Base-by-base conservation (phyloP, 257 asterid species). In the Petunia axillaris region DNA sequence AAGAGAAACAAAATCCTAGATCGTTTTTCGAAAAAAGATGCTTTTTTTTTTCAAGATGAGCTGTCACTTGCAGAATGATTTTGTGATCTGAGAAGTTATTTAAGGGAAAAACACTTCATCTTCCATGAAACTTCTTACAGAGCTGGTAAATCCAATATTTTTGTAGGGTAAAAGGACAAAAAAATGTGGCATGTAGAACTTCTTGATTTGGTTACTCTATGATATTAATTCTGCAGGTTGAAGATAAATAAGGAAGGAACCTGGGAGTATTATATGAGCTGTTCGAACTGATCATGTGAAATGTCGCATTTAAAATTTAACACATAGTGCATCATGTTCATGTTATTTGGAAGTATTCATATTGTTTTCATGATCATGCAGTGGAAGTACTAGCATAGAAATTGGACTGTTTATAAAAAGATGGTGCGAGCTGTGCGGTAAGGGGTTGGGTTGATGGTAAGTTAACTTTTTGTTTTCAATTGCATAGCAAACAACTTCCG, bases 101-200 rank as follows among this genome's bases (percentile, higher is more conserved):
- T 36, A 1, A 11, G 16, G 62, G 7, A 38, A 13, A 43, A 15
- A 14, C 2, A 4, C 46, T 16, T 75, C 25, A 75, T 25, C 68
- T 81, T 81, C 77, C 70, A 3, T 25, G 84, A 64, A 81, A 40
- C 71, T 81, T 81, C 77, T 3, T 38, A 3, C 8, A 8, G 44
- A n/a, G 76, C 36, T 80, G 71, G 16, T 37, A 44, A 10, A 58
- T 44, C 25, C 25, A 44, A 25, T 35, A 15, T 52, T 11, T 11
- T 43, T 44, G 46, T 16, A 16, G 41, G n/a, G 52, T 35, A 16
- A 71, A 52, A 43, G 5, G 64, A 65, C 44, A 38, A 0, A 37
- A n/a, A 9, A 25, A 67, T 43, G 40, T n/a, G 15, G n/a, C 1
- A 25, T 25, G 25, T 25, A 25, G 25, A 25, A 25, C 76, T 35